Evolutionary conservation across 1,139 yeast species (phyloP).

Genomic region (Blastobotrys persicus): DNA sequence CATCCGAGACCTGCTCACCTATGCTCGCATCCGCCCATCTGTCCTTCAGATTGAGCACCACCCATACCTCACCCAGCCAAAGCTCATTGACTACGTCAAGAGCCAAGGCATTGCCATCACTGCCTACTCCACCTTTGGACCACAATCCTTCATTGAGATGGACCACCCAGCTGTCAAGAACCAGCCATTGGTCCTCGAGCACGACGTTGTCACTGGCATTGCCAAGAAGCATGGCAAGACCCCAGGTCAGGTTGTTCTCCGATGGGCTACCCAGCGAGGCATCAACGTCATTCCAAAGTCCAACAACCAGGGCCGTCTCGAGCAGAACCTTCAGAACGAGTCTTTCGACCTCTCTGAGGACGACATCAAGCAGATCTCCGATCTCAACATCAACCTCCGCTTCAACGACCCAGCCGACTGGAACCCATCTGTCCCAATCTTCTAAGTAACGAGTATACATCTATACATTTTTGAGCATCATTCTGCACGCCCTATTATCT

Average conservation of each 20-base stretch:
- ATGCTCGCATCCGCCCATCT: constrained; percentile 71
- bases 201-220: constrained; percentile 47
- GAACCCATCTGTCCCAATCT: constrained; percentile 55
- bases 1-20: constrained; percentile 69
- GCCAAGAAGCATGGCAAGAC: constrained; percentile 53
- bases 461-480: too few species aligned
- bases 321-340: constrained; percentile 54
- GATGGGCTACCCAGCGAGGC: constrained; percentile 72
- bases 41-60: constrained; percentile 90
- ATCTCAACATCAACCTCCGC: constrained; percentile 66
- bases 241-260: constrained; percentile 61
- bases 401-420: constrained; percentile 86
- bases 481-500: too few species aligned
- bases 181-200: constrained; percentile 55
- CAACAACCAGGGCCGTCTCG: constrained; percentile 53
- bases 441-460: constrained; percentile 28
- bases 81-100: constrained; percentile 62
- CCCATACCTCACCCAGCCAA: constrained; percentile 81
- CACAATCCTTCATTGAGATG: constrained; percentile 59
- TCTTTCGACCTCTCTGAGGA: constrained; percentile 52
- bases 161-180: constrained; percentile 49
- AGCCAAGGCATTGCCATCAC: constrained; percentile 64
- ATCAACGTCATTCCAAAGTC: constrained; percentile 73
- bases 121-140: constrained; percentile 74
- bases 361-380: constrained; percentile 44